Base-by-base conservation (phyloP, 331 rosid genomes). In the Prunus yedoensis region DNA sequence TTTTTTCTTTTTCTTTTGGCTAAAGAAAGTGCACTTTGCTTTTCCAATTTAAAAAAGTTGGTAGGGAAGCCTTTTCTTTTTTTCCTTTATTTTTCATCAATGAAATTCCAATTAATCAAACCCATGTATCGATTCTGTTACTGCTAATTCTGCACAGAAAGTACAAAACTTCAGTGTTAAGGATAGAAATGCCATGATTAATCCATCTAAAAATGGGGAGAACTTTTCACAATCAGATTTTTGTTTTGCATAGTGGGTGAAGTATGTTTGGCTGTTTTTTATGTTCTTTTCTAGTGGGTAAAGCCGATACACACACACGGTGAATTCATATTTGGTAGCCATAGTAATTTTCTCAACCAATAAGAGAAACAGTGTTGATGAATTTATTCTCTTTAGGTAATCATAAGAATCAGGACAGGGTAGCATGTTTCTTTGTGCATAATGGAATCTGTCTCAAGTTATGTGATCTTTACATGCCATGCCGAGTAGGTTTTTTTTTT, bases 1-100 rank as follows among this genome's bases (percentile, higher is more conserved):
- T 65, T 62, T 51, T 59, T 9, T 27, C 82, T 43, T 62, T 66
- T 76, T 78, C 73, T 66, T 81, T 83, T 52, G 53, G 68, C 57
- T 74, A 70, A 78, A 82, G 67, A 87, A 84, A 73, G 81, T 66
- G 80, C 78, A 76, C 84, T 82, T 80, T 78, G 84, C 84, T 81
- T 70, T 82, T 51, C 85, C 84, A 78, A 45, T 68, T 78, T 81
- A 82, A 83, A 74, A 73, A 60, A 87, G 89, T 82, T 77, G 80
- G 73, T 46, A 77, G 74, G 53, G 81, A 72, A 66, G 43, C 66
- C 85, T 82, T 86, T 81, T 62, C 84, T 79, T 70, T 88, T 84
- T 80, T 79, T 75, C 66, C 78, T 81, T 77, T 58, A 75, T 63
- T 62, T 64, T n/a, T 65, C 54, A 51, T 21, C 70, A 47, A 3